phyloP scores from a whole-genome alignment of 164 flowering plant species.

The Vitis riparia region DNA sequence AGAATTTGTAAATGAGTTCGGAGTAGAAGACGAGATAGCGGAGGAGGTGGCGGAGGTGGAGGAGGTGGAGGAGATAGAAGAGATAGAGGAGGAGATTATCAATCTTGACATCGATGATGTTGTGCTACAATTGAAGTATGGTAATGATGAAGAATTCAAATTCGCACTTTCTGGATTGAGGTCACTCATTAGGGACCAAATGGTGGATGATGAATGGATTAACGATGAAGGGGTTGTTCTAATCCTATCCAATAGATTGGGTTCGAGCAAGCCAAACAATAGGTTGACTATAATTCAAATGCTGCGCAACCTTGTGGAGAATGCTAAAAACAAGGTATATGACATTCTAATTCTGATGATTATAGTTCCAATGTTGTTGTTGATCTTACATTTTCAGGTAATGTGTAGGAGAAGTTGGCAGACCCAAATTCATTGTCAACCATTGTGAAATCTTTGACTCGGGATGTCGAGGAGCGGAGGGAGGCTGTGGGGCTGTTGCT shows the following conservation, averaged over 20 bases:
- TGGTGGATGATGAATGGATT: constrained; percentile 39
- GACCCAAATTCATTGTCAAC: constrained; percentile 43
- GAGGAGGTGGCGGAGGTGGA: no score
- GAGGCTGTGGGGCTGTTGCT: constrained; percentile 76
- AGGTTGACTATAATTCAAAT: constrained; percentile 43
- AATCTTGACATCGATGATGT: constrained; percentile 39
- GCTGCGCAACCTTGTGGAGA: constrained; percentile 44
- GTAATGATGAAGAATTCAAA: constrained; percentile 47
- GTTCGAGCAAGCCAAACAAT: constrained; percentile 39
- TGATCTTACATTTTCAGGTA: constrained; percentile 10
- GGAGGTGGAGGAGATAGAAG: constrained; percentile 9
- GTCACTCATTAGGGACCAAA: constrained; percentile 23
- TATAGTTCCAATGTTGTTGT: not conserved
- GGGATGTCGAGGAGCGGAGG: constrained; percentile 66
- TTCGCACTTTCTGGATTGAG: constrained; percentile 37
- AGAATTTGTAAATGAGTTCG: no score
- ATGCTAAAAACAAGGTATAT: constrained; percentile 48
- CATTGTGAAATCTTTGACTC: constrained; percentile 65
- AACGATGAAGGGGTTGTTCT: constrained; percentile 49
- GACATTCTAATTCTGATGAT: not conserved
- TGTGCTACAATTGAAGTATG: constrained; percentile 50
- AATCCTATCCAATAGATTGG: constrained; percentile 50
- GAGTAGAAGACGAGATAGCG: no score
- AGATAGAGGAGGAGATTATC: constrained; percentile 23
- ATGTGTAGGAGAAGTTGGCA: constrained; percentile 74